These are phyloP conservation scores for Fusarium vanettenii DNA, from an alignment of 2,329 filamentous ascomycete species.

Conservation along the genomic window DNA sequence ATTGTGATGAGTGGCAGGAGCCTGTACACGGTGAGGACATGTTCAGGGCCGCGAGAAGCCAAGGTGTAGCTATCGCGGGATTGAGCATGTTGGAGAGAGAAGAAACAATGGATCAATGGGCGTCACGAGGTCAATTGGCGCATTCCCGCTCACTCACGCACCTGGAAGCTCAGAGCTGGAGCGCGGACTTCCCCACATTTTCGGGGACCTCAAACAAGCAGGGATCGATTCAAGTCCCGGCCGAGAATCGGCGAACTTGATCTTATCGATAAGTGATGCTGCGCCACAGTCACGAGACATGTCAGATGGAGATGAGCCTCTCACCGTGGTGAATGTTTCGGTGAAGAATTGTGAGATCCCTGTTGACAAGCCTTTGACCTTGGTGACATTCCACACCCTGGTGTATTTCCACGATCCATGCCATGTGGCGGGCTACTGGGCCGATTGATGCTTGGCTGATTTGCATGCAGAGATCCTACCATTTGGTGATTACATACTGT, in stretches of 20 bases:
- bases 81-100: conserved; percentile 43
- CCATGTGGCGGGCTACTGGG: not conserved
- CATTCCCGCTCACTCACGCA: conserved; percentile 3
- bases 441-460: not conserved
- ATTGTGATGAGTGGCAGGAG: conserved; percentile 12
- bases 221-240: conserved; percentile 26
- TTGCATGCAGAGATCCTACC: not conserved
- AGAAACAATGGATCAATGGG: conserved; percentile 4
- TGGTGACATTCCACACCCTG: not conserved
- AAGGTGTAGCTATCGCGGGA: conserved; percentile 20
- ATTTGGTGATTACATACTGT: not conserved
- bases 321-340: conserved; percentile 20
- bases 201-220: not conserved
- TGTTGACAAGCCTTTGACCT: not conserved
- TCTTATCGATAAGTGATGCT: not conserved
- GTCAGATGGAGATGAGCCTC: not conserved
- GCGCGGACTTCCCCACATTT: conserved; percentile 9
- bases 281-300: conserved; percentile 17
- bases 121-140: conserved; percentile 32
- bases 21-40: conserved; percentile 31
- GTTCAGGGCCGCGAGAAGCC: conserved; percentile 17
- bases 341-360: conserved; percentile 6
- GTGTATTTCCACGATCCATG: not conserved
- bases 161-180: not conserved
- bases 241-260: conserved; percentile 18